Conservation (phyloP, 1,139 yeast species). For the Pichia sp. region DNA sequence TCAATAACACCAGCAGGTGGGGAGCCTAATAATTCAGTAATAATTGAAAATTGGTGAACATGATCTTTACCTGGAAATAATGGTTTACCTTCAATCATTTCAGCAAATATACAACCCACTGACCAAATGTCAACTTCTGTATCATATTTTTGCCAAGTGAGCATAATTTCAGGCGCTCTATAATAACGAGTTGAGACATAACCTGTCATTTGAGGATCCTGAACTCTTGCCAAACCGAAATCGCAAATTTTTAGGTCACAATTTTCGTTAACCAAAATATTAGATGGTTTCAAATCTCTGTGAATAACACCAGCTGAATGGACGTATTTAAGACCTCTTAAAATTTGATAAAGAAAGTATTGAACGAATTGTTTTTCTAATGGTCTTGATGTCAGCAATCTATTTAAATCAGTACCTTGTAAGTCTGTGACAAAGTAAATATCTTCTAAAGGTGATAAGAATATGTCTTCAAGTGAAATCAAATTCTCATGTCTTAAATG, state of each 20-base stretch:
- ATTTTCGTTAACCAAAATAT: conserved; percentile 86
- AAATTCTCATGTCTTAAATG: conserved; percentile 92
- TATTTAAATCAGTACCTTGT: conserved; percentile 93
- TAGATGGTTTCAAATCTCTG: conserved; percentile 89
- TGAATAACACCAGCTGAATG: conserved; percentile 98
- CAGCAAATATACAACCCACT: conserved; percentile 98
- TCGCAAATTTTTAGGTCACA: conserved; percentile 96
- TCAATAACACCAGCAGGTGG: conserved; percentile 96
- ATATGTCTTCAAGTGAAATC: conserved; percentile 88
- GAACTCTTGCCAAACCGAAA: conserved; percentile 93
- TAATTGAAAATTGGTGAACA: conserved; percentile 94
- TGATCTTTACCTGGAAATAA: conserved; percentile 98
- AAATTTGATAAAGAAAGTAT: conserved; percentile 88
- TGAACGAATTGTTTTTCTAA: conserved; percentile 94
- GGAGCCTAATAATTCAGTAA: conserved; percentile 90
- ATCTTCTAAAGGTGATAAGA: conserved; percentile 91
- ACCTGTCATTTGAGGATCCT: conserved; percentile 99
- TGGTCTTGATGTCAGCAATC: conserved; percentile 86
- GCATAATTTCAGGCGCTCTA: conserved; percentile 98
- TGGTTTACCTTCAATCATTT: conserved; percentile 99
- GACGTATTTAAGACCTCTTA: conserved; percentile 88
- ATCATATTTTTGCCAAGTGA: conserved; percentile 98
- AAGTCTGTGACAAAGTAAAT: conserved; percentile 94
- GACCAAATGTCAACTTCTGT: conserved; percentile 99
- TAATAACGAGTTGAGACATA: conserved; percentile 95